phyloP scores from a whole-genome alignment of 2,329 filamentous ascomycete species.

The Cytospora schulzeri region DNA sequence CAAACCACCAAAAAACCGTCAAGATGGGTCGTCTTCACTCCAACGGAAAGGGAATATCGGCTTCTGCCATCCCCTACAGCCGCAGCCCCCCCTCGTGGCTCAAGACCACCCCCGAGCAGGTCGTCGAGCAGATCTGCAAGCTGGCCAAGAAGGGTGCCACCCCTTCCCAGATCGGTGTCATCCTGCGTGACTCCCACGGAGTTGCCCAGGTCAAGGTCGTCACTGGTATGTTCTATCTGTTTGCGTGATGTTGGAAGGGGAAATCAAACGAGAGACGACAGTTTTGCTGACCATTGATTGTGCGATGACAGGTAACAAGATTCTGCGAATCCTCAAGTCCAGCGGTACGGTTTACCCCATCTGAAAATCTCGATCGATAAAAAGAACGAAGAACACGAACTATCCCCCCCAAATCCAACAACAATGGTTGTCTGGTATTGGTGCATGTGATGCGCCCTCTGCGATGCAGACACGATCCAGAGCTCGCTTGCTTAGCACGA shows the following conservation, averaged over 20 bases:
- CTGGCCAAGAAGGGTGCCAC: constrained; percentile 98
- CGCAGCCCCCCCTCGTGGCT: constrained; percentile 91
- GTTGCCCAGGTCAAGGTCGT: constrained; percentile 97
- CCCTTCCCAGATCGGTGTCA: constrained; percentile 97
- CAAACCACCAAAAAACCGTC: constrained; percentile 43
- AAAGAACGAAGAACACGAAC: background rate
- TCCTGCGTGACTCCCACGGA: constrained; percentile 97
- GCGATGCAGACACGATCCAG: constrained; percentile 31
- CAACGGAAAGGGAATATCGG: constrained; percentile 98
- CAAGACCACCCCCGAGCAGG: constrained; percentile 98
- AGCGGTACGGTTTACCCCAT: constrained; percentile 73
- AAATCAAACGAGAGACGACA: background rate
- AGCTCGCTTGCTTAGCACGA: constrained; percentile 29
- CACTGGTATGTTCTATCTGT: constrained; percentile 68
- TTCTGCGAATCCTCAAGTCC: constrained; percentile 97
- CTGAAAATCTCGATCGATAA: background rate
- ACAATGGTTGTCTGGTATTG: background rate
- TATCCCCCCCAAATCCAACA: background rate
- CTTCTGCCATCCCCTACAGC: constrained; percentile 95
- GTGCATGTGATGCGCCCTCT: constrained; percentile 20
- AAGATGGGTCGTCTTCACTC: constrained; percentile 97
- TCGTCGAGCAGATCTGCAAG: constrained; percentile 99
- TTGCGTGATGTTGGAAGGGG: background rate
- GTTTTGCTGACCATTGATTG: constrained; percentile 42
- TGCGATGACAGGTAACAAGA: constrained; percentile 84